Evolutionary conservation across 192 early-diverging fungal genomes (phyloP).

Genomic region (Mortierella antarctica): DNA sequence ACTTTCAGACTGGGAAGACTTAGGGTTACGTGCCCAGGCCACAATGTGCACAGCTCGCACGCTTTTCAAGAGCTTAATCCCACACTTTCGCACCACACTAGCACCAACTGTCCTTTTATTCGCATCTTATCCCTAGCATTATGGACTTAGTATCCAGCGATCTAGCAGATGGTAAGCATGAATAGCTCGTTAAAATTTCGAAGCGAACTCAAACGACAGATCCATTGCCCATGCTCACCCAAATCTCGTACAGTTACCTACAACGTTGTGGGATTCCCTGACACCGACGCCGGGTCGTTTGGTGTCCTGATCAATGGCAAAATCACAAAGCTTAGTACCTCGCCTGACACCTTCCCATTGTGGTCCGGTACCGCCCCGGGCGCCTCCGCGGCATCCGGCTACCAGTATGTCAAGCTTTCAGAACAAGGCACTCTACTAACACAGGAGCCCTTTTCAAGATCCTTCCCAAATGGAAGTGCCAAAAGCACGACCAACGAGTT

Average conservation of each 20-base stretch:
- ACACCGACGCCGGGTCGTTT: conserved; percentile 13
- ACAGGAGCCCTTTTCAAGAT: conserved; percentile 17
- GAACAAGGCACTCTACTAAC: neutral
- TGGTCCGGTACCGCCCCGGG: conserved; percentile 37
- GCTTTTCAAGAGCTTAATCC: neutral
- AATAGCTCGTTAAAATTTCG: neutral
- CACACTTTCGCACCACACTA: neutral
- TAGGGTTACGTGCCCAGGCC: no score
- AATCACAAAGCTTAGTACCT: conserved; percentile 19
- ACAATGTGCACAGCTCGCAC: neutral
- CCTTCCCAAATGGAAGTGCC: conserved; percentile 17
- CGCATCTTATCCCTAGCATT: conserved; percentile 24
- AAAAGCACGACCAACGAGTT: conserved; percentile 30
- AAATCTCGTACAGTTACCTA: conserved; percentile 20
- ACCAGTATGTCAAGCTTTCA: conserved; percentile 24
- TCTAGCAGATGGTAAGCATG: conserved; percentile 34
- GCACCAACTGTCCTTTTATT: conserved; percentile 13
- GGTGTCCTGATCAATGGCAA: conserved; percentile 29
- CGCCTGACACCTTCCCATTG: conserved; percentile 27
- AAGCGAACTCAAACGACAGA: neutral
- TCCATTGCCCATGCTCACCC: neutral
- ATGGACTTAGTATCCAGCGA: conserved; percentile 28
- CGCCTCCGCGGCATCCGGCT: conserved; percentile 10
- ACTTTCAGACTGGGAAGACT: no score
- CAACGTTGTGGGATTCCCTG: conserved; percentile 38